Base-by-base conservation (phyloP, 805 yeast genomes). In the Metschnikowia reukaufii region DNA sequence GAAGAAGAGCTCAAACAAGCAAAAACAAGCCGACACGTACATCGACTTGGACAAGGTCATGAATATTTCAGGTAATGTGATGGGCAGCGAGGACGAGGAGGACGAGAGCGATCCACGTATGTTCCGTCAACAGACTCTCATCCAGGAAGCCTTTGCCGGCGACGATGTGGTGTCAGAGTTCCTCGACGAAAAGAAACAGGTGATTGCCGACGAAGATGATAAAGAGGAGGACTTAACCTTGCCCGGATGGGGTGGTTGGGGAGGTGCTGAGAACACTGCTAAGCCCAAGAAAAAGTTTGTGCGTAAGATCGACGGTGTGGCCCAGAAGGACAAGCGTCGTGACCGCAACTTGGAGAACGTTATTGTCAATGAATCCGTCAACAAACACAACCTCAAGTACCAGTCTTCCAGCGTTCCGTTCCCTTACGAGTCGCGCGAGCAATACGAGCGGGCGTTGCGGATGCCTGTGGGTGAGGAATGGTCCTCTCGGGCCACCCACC, bases 161-260 rank as follows among this genome's bases (percentile, higher is more conserved):
- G 99, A 94, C 68, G 94, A 94, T 63, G 96, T 92, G 33, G 86
- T 88, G 13, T 70, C 73, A 6, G 90, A 90, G 55, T 94, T 94
- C 64, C 82, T 80, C 52, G 76, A 71, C 12, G 98, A 91, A 58
- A 94, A 92, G 70, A 71, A 74, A 47, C 76, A 79, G 55, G 78
- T 78, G 10, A 73, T 77, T 5, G 78, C 72, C 36, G 90, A 86
- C 39, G 97, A 92, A 65, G 97, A 82, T 48, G 97, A 92, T 66
- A 78, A 88, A 61, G 90, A 84, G 59, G 84, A 86, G 48, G 96
- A 91, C 62, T 69, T 86, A 39, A 85, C 96, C 0, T 68, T 91
- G 43, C 98, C 97, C 3, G 99, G 99, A 1, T 94, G 98, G 97
- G 98, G 98, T 39, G 87, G 86, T 36, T 94, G 99, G 99, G 86